Percentiles rank a stretch among this genome's conserved stretches.
Evolutionary conservation across 768 basidiomycete species (phyloP).

Genomic region (Sarcodon sp.): DNA sequence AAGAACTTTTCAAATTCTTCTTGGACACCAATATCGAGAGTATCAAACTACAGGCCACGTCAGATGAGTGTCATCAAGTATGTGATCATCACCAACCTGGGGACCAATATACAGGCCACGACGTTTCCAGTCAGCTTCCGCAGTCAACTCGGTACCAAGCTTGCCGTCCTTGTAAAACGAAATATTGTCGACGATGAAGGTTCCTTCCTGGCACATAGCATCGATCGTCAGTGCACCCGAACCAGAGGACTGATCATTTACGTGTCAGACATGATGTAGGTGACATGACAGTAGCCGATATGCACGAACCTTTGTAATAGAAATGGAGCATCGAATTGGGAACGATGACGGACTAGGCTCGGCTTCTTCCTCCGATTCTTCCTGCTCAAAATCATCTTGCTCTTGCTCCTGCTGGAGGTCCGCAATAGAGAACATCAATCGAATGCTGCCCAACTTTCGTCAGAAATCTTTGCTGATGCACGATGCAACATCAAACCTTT

Average conservation of each 20-base stretch:
- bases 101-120: slow-evolving; percentile 90
- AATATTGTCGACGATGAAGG: slow-evolving; percentile 82
- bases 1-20: slow-evolving; percentile 87
- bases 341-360: slow-evolving; percentile 31
- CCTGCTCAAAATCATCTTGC: slow-evolving; percentile 21
- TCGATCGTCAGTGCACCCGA: slow-evolving; percentile 71
- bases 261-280: background rate
- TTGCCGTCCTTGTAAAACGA: slow-evolving; percentile 69
- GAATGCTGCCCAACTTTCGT: slow-evolving; percentile 41
- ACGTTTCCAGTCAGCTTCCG: slow-evolving; percentile 90
- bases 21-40: slow-evolving; percentile 78
- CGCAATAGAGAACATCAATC: slow-evolving; percentile 85
- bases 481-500: slow-evolving; percentile 35
- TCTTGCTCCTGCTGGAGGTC: slow-evolving; percentile 52
- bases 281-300: background rate
- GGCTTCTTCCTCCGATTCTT: slow-evolving; percentile 26
- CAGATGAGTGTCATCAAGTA: background rate
- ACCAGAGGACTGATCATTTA: slow-evolving; percentile 24
- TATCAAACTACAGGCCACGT: slow-evolving; percentile 52
- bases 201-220: slow-evolving; percentile 64
- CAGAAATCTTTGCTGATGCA: background rate
- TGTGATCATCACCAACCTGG: slow-evolving; percentile 31
- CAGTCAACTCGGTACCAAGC: slow-evolving; percentile 63
- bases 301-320: slow-evolving; percentile 65
- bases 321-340: slow-evolving; percentile 69